Evolutionary conservation across 2,329 filamentous ascomycete species (phyloP).

Genomic region (Fusarium avenaceum): DNA sequence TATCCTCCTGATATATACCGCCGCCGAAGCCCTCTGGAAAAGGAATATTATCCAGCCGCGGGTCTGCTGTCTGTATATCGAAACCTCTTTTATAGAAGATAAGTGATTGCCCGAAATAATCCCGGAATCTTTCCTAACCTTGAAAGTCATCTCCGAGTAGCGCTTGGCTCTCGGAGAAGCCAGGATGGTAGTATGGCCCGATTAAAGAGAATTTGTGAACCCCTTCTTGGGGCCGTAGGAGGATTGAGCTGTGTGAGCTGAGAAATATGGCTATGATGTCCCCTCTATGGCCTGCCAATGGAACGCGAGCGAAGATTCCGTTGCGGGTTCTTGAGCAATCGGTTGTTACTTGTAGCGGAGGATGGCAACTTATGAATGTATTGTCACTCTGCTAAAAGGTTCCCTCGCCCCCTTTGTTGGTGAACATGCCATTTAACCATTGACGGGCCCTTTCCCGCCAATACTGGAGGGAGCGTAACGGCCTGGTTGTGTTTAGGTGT

Average conservation of each 20-base stretch:
- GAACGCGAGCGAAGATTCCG: background rate
- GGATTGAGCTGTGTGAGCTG: rapidly evolving
- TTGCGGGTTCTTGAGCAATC: background rate
- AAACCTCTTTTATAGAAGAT: too few relatives aligned
- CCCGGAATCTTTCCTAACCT: background rate
- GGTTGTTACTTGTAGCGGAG: rapidly evolving
- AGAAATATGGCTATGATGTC: background rate
- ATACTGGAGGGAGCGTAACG: background rate
- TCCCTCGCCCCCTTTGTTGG: rapidly evolving
- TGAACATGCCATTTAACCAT: background rate
- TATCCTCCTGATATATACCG: too few relatives aligned
- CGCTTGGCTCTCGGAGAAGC: background rate
- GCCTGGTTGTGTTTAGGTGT: rapidly evolving
- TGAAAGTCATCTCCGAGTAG: background rate
- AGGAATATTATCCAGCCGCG: background rate
- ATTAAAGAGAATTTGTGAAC: background rate
- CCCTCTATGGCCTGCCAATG: background rate
- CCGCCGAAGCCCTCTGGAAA: background rate
- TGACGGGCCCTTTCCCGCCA: background rate
- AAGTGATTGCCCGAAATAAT: background rate
- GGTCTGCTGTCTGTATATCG: background rate
- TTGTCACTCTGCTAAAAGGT: background rate
- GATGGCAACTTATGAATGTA: background rate
- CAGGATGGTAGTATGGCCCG: background rate
- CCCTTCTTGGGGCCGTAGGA: background rate